Base-by-base conservation (phyloP, 2,329 filamentous ascomycete genomes). In the Biscogniauxia sp. region DNA sequence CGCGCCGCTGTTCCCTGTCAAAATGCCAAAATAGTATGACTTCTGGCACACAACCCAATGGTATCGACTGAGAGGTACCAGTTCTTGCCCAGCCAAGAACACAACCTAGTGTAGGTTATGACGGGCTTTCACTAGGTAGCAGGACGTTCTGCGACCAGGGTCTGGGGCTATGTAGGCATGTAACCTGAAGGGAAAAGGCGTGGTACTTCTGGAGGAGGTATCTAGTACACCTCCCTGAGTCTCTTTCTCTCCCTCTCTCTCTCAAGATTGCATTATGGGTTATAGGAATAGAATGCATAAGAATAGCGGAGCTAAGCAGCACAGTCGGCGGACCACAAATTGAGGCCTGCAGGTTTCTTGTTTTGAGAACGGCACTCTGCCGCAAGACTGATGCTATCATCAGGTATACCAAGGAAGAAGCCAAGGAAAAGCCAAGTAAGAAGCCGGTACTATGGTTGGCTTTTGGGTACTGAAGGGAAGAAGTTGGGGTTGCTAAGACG, bases 391-490 rank as follows among this genome's bases (percentile, higher is more conserved):
- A 45, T 17, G 1, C n/a, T 37, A 57, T n/a, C 41, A 11, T 20
- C 54, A 45, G 52, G 53, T 37, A 41, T 23, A 23, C 23, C 23
- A 23, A 23, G 23, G 23, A 23, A 23, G 23, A 23, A n/a, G n/a
- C n/a, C n/a, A n/a, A n/a, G n/a, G n/a, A n/a, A n/a, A n/a, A n/a
- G n/a, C n/a, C n/a, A 41, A 49, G 52, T 25, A 59, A 37, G 53
- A 15, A 20, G 8, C 13, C 7, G 52, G 51, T 50, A 52, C 67
- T 56, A 73, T 52, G 70, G 69, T 20, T 68, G 56, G 54, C 65
- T 65, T 59, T 85, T 90, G 1, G 94, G 94, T 0, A 95, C 92
- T 51, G 91, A 90, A 1, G 95, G 95, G 71, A 98, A 98, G 61
- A 90, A 85, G 25, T 83, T 85, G 1, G 92, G 91, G 71, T 93